Evolutionary conservation across 2,329 filamentous ascomycete genomes (phyloP), one percentile per base, ranked within the genome.

Genomic region (Uncinocarpus reesii): DNA sequence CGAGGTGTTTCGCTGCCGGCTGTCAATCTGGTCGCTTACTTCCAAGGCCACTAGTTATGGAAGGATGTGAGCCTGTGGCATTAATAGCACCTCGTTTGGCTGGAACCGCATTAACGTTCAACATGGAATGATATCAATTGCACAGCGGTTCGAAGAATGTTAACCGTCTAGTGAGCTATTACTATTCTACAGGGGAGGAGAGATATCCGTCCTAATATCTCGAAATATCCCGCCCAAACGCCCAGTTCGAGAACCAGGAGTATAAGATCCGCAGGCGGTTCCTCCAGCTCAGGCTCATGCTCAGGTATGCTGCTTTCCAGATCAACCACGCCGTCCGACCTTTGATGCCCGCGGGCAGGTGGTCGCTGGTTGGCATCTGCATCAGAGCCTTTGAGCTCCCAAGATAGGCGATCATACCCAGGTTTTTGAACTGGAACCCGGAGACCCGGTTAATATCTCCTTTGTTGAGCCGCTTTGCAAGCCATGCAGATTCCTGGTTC

Each of bases 381-480:
- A 81, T 69, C 43, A 80, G 61, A 0, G 76, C 78, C 28, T 72
- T 75, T 58, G 72, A 74, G 23, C 73, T 72, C 0, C 78, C 78
- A 15, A 80, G 69, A 46, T 80, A 80, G 0, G 78, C 77, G 65
- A 81, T 67, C 2, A 76, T 71, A 2, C 77, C 78, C 47, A 80
- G 59, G 52, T 80, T 74, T 26, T 69, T 71, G 63, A 75, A 81
- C 1, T 69, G 71, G 58, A 80, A 81, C 4, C 66, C 60, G 1
- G 59, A 50, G 1, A 53, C 52, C 3, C 49, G 50, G 32, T 54
- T 51, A 1, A 66, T 48, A 35, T 76, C 69, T n/a, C 62, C 61
- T 34, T 71, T 69, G 57, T 80, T 80, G 21, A 80, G 59, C 1
- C 68, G 67, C 46, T 72, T 71, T 0, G 73, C 74, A 0, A 81